Conservation (phyloP, 139 green algal genomes). For the Penium margaritaceum region DNA sequence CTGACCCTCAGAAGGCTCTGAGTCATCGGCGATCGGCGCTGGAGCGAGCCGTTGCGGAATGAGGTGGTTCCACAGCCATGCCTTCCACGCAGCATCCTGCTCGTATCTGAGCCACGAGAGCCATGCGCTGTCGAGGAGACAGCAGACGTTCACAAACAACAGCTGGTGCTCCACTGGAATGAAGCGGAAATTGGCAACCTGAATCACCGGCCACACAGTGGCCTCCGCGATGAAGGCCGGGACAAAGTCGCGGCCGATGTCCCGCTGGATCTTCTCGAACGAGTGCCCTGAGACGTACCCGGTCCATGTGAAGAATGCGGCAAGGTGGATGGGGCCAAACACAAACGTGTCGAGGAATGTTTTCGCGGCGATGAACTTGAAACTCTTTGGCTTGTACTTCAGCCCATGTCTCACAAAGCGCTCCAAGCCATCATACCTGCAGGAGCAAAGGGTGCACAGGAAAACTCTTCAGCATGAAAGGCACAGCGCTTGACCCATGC, state of each 20-base stretch:
- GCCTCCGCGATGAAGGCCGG: slow-evolving; percentile 27
- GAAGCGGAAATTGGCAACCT: slow-evolving; percentile 41
- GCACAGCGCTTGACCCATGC: too few species aligned
- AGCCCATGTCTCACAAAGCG: slow-evolving; percentile 9
- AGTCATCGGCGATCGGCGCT: too few species aligned
- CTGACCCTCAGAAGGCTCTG: too few species aligned
- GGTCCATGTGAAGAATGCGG: slow-evolving; percentile 46
- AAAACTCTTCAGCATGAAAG: too few species aligned
- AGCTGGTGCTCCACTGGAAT: slow-evolving; percentile 45
- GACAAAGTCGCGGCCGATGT: slow-evolving; percentile 40
- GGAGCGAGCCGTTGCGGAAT: too few species aligned
- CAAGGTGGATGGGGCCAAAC: slow-evolving; percentile 46
- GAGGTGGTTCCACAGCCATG: too few species aligned
- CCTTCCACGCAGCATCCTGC: slow-evolving; percentile 39
- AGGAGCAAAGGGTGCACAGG: too few species aligned
- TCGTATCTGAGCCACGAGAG: slow-evolving; percentile 46
- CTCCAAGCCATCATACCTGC: slow-evolving; percentile 39
- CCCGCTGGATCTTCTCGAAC: background rate
- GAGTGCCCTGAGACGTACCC: slow-evolving; percentile 34
- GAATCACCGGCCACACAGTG: slow-evolving; percentile 34
- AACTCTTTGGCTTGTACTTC: slow-evolving; percentile 8
- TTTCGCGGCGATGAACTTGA: slow-evolving; percentile 46
- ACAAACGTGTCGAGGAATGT: slow-evolving; percentile 42
- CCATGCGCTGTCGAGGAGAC: slow-evolving; percentile 39
- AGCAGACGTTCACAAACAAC: slow-evolving; percentile 40